These are phyloP conservation scores for Crucihimalaya himalaica DNA, from an alignment of 345 rosid genomes.

Conservation along the genomic window DNA sequence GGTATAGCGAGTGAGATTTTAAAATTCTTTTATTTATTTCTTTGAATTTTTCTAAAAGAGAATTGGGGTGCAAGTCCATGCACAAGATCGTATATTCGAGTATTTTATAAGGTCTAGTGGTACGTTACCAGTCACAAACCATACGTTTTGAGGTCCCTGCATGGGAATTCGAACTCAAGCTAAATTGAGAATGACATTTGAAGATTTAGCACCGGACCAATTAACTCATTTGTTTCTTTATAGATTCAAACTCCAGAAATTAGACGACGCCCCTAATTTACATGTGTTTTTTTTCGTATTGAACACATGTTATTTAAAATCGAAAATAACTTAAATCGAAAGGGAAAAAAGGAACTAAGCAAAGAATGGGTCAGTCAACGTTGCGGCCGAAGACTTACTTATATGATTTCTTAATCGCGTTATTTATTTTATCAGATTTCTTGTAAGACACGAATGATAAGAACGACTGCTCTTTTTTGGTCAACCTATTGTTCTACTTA, in stretches of 20 bases:
- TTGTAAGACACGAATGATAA: conserved; percentile 9
- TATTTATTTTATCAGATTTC: background rate
- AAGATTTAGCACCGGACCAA: background rate
- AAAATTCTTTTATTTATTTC: background rate
- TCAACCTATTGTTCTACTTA: background rate
- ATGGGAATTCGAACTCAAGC: background rate
- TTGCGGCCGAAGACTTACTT: conserved; percentile 29
- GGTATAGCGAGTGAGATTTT: conserved; percentile 25
- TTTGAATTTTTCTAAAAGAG: background rate
- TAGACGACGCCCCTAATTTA: background rate
- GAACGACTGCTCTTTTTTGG: background rate
- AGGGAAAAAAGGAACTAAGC: background rate
- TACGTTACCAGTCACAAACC: background rate
- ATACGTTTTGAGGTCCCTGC: background rate
- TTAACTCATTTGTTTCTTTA: background rate
- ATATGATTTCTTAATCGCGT: conserved; percentile 34
- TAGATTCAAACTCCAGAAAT: conserved; percentile 2
- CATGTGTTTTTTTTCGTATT: background rate
- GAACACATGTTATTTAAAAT: background rate
- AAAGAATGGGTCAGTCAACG: conserved; percentile 28
- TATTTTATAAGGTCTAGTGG: conserved; percentile 2
- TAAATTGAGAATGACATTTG: background rate
- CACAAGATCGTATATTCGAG: conserved; percentile 13
- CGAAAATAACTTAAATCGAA: background rate
- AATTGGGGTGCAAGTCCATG: conserved; percentile 23